phyloP scores from a whole-genome alignment of 257 asterid genomes.

The Solanum corneliomulleri region DNA sequence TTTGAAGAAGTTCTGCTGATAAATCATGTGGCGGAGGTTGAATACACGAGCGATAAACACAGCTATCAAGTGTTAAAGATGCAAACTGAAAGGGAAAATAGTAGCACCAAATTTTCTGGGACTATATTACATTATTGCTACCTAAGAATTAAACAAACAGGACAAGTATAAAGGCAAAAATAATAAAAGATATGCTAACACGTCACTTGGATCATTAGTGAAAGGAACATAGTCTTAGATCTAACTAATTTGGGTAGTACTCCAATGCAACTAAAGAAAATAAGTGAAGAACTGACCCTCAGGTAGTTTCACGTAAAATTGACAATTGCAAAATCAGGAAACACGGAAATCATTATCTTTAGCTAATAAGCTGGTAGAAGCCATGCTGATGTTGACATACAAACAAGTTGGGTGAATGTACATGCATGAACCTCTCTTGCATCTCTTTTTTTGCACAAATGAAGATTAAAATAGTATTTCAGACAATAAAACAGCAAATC shows the following conservation, averaged over 20 bases:
- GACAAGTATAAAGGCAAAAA: background rate
- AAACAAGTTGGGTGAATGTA: background rate
- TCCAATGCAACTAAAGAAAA: background rate
- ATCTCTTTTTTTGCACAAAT: background rate
- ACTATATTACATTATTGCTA: background rate
- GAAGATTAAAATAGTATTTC: background rate
- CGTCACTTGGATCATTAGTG: background rate
- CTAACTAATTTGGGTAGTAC: background rate
- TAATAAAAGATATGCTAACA: background rate
- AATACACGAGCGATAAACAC: slow-evolving; percentile 10
- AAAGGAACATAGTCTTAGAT: background rate
- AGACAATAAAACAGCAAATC: background rate
- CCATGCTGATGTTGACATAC: background rate
- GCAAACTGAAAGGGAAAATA: background rate
- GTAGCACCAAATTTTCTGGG: background rate
- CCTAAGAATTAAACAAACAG: background rate
- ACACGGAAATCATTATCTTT: background rate
- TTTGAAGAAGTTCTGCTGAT: background rate
- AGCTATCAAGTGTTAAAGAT: slow-evolving; percentile 5
- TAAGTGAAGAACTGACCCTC: background rate
- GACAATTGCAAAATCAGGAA: background rate
- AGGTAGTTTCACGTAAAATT: background rate
- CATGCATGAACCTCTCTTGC: background rate
- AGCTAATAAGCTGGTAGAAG: background rate
- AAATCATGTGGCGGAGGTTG: slow-evolving; percentile 4